A percentile compares a stretch with the other conserved stretches of the same genome.
Evolutionary conservation across 2,329 filamentous ascomycete genomes (phyloP).

Genomic region (Xenosphaeropsis pyriputrescens): DNA sequence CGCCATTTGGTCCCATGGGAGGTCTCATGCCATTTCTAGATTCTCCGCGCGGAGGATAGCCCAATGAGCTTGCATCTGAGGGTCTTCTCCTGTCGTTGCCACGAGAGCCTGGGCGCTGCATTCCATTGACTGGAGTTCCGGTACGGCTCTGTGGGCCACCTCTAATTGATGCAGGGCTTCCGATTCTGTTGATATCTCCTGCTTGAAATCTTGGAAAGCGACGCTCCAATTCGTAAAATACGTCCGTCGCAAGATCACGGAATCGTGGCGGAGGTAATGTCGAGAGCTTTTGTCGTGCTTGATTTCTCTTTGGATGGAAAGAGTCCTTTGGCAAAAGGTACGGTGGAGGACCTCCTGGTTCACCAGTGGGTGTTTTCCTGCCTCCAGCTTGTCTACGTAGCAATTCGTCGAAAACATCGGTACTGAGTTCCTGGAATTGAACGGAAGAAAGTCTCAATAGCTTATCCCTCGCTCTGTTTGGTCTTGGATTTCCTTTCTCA

Average conservation of each 20-base stretch:
- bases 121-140: slow-evolving; percentile 23
- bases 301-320: slow-evolving; percentile 95
- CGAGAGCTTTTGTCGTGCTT: slow-evolving; percentile 89
- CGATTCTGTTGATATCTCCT: slow-evolving; percentile 51
- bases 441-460: slow-evolving; percentile 76
- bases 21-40: slow-evolving; percentile 20
- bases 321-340: slow-evolving; percentile 73
- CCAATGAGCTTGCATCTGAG: slow-evolving; percentile 44
- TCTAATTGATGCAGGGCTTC: slow-evolving; percentile 53
- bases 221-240: slow-evolving; percentile 88
- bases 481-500: slow-evolving; percentile 57
- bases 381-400: slow-evolving; percentile 65
- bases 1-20: slow-evolving; percentile 24
- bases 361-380: slow-evolving; percentile 34
- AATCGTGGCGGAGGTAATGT: slow-evolving; percentile 80
- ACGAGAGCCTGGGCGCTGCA: slow-evolving; percentile 34
- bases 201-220: slow-evolving; percentile 70
- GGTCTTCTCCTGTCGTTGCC: slow-evolving; percentile 16
- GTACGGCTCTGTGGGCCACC: slow-evolving; percentile 40
- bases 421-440: slow-evolving; percentile 95
- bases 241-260: slow-evolving; percentile 83
- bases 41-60: slow-evolving; percentile 20
- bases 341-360: slow-evolving; percentile 40
- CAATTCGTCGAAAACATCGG: slow-evolving; percentile 93
- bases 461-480: slow-evolving; percentile 90